Base-by-base conservation (phyloP, 805 yeast genomes). In the Hanseniaspora hatyaiensis region DNA sequence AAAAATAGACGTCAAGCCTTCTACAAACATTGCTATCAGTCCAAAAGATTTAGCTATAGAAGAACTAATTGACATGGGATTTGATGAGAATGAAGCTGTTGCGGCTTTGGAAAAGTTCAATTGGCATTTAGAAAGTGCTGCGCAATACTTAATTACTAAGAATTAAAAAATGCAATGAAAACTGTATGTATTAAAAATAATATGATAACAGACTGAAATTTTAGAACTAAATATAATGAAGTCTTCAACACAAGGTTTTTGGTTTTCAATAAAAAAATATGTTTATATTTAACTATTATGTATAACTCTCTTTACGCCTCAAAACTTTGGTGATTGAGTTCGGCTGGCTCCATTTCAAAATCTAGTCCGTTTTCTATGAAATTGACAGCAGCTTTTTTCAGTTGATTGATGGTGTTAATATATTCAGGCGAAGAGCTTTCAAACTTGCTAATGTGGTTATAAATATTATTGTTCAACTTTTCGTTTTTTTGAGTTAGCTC, bases 1-100 rank as follows among this genome's bases (percentile, higher is more conserved):
- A 6, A 48, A 50, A 18, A 48, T 8, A 1, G 3, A 15, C 6
- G 32, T 40, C 22, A 16, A 41, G 15, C 50, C 52, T 4, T 57
- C 56, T 33, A 61, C 66, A 24, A 59, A 57, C n/a, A 53, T 65
- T 48, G 71, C 71, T 0, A 64, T 69, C 1, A 62, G 71, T 2
- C 77, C 77, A 20, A 70, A 72, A 22, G 67, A 72, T 2, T 58
- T 73, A 50, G 83, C 89, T 1, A 69, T 86, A 38, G 81, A 78
- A 55, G 94, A 88, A 61, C 68, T 88, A 52, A 76, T 78, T 19
- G 87, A 88, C 30, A 88, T 88, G 96, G 97, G 97, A 2, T 88
- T 88, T 59, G 73, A 77, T 15, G 71, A 73, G 53, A 68, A 69
- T 0, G 79, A 77, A 45, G 86, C 89, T 1, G 55, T 72, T 6